Evolutionary conservation across 2,329 filamentous ascomycete species (phyloP).

Genomic region (Myriangium duriaei): DNA sequence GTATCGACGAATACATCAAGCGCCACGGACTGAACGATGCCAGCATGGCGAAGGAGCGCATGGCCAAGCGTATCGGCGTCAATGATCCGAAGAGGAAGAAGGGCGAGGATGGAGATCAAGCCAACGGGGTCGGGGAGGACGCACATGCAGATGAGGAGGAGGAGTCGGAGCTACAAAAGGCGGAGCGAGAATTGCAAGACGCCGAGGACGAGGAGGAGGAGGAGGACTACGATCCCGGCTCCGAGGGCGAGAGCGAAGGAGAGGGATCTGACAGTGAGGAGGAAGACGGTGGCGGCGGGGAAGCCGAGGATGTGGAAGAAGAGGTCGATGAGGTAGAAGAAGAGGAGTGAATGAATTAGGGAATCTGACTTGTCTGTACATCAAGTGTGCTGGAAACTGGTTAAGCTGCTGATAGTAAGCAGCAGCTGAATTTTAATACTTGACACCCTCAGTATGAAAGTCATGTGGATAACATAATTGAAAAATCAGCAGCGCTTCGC

Average conservation of each 20-base stretch:
- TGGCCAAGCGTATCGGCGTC: slow-evolving; percentile 47
- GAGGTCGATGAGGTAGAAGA: slow-evolving; percentile 22
- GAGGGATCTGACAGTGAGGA: slow-evolving; percentile 25
- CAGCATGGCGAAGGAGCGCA: slow-evolving; percentile 46
- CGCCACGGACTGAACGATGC: slow-evolving; percentile 49
- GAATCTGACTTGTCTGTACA: too few species aligned
- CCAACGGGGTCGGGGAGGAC: slow-evolving; percentile 16
- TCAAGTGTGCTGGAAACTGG: neutral
- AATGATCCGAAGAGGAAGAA: slow-evolving; percentile 24
- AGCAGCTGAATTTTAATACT: too few species aligned
- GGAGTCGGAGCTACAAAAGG: slow-evolving; percentile 27
- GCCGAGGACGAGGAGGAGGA: slow-evolving; percentile 28
- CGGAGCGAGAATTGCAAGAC: slow-evolving; percentile 23
- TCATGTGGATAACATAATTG: too few species aligned
- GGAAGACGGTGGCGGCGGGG: slow-evolving; percentile 15
- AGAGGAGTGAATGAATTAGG: slow-evolving; percentile 17
- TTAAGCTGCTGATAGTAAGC: too few species aligned
- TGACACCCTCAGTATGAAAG: too few species aligned
- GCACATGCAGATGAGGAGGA: slow-evolving; percentile 21
- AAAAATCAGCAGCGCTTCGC: too few species aligned
- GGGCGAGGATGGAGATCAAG: slow-evolving; percentile 20
- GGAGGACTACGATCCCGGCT: slow-evolving; percentile 31
- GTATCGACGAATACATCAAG: slow-evolving; percentile 51
- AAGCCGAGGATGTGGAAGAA: slow-evolving; percentile 14
- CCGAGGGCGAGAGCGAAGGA: slow-evolving; percentile 29